These are phyloP conservation scores for Leccinum griseonigrum DNA, from an alignment of 1,284 basidiomycete species.

Conservation along the genomic window DNA sequence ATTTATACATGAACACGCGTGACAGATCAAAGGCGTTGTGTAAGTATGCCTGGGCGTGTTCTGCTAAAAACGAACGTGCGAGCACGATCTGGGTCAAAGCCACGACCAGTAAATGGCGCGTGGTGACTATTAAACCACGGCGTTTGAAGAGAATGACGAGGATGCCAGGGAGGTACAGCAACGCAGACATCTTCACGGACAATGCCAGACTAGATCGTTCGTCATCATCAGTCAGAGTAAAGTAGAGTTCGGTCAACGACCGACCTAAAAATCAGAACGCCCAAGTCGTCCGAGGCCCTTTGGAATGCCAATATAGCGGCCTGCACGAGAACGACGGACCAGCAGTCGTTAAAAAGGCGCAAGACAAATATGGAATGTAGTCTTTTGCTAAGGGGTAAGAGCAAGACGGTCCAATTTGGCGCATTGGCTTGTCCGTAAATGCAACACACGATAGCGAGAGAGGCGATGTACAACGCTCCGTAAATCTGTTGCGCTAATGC, in stretches of 20 bases:
- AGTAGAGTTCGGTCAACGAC: constrained; percentile 22
- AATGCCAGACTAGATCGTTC: constrained; percentile 64
- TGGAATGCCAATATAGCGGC: constrained; percentile 62
- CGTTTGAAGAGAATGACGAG: constrained; percentile 79
- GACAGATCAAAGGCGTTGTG: constrained; percentile 83
- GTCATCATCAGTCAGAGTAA: constrained; percentile 11
- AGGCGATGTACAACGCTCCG: constrained; percentile 66
- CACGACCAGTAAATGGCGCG: constrained; percentile 56
- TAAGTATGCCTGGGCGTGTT: constrained; percentile 67
- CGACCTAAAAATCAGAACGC: constrained; percentile 73
- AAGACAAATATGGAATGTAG: constrained; percentile 93
- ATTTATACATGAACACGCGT: constrained; percentile 89
- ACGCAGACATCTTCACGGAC: constrained; percentile 94
- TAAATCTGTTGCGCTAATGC: constrained; percentile 78
- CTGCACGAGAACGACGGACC: constrained; percentile 69
- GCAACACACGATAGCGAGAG: constrained; percentile 60
- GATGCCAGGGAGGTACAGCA: constrained; percentile 91
- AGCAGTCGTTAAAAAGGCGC: constrained; percentile 94
- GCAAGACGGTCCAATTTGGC: constrained; percentile 78
- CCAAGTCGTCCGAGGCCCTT: constrained; percentile 56
- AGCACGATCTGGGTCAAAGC: constrained; percentile 58
- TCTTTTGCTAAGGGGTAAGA: constrained; percentile 87
- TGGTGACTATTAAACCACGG: constrained; percentile 57
- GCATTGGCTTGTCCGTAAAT: constrained; percentile 68
- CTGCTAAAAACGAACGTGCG: constrained; percentile 70